Percentiles rank a stretch among this genome's conserved stretches.
phyloP scores from a whole-genome alignment of 257 asterid species.

The Lavandula angustifolia region DNA sequence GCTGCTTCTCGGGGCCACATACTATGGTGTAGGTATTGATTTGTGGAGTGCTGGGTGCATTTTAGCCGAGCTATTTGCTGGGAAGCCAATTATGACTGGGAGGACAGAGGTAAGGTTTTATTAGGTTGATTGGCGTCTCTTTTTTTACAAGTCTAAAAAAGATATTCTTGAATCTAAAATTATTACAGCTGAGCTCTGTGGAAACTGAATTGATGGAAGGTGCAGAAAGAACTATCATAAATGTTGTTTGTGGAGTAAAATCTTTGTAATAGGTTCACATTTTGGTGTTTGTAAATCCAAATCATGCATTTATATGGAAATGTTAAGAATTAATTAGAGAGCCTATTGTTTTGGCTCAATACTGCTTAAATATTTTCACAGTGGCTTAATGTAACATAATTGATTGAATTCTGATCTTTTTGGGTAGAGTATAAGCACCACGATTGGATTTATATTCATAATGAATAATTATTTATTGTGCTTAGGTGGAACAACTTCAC shows the following conservation, averaged over 20 bases:
- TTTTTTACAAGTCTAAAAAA: neutral
- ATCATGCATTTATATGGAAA: neutral
- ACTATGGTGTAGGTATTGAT: conserved; percentile 87
- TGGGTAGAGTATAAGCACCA: neutral
- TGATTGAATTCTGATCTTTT: conserved; percentile 6
- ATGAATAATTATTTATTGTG: conserved; percentile 22
- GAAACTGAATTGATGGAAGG: neutral
- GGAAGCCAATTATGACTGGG: conserved; percentile 92
- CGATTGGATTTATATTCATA: conserved; percentile 4
- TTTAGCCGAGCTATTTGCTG: conserved; percentile 81
- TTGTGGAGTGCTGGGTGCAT: conserved; percentile 96
- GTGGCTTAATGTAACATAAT: neutral
- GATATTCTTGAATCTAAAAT: neutral
- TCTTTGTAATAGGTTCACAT: neutral
- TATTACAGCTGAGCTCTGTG: neutral
- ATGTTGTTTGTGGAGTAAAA: neutral
- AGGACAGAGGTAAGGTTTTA: conserved; percentile 68
- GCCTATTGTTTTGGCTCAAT: too few species aligned
- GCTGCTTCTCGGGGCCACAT: conserved; percentile 86
- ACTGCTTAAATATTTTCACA: neutral
- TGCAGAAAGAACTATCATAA: neutral
- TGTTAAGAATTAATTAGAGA: too few species aligned
- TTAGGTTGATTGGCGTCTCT: neutral
- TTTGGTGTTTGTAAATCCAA: neutral
- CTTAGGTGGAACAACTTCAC: conserved; percentile 88